Evolutionary conservation across 176 grass and related monocot genomes (phyloP), one percentile per base, ranked within the genome.

Genomic region (Oryza rufipogon): DNA sequence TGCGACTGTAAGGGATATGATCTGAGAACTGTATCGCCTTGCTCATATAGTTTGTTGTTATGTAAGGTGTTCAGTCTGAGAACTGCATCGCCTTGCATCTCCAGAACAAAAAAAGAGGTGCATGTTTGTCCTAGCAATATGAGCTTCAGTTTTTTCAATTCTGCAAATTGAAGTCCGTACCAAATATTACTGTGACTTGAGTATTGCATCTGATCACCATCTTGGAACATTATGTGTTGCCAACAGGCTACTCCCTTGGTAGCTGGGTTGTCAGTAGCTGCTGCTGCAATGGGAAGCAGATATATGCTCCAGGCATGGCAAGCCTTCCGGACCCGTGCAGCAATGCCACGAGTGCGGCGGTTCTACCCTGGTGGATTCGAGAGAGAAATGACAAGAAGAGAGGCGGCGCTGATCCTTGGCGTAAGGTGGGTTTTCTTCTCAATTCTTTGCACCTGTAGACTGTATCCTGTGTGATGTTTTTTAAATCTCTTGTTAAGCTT

Each of bases 291-390:
- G 65, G 76, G 91, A 58, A 86, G 89, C 83, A 88, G 89, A 80
- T 91, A 61, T 76, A 87, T 93, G 86, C 45, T 97, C 65, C 89
- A 74, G 65, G 91, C 93, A 86, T 96, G 93, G 89, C 93, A 96
- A 76, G 61, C 84, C 42, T 94, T 91, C 41, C 87, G 78, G 72
- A 77, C 75, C 52, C 86, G 89, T 2, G 78, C 89, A 1, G 87
- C 81, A 15, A 83, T 88, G 72, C 91, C 93, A 47, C 83, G 28
- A 13, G 70, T 89, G 14, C 91, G 96, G 11, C 52, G 75, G 0
- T 99, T 99, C 86, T 99, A 99, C 10, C 91, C 91, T 41, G 93
- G 96, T 5, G 96, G 93, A 15, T 99, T 99, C 8, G 87, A 99
- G 88, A 90, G 67, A 19, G 76, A 96, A 58, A 99, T 96, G 96